Percentiles rank a stretch among this genome's conserved stretches.
Conservation (phyloP, 768 basidiomycete species). For the Russula earlei region DNA sequence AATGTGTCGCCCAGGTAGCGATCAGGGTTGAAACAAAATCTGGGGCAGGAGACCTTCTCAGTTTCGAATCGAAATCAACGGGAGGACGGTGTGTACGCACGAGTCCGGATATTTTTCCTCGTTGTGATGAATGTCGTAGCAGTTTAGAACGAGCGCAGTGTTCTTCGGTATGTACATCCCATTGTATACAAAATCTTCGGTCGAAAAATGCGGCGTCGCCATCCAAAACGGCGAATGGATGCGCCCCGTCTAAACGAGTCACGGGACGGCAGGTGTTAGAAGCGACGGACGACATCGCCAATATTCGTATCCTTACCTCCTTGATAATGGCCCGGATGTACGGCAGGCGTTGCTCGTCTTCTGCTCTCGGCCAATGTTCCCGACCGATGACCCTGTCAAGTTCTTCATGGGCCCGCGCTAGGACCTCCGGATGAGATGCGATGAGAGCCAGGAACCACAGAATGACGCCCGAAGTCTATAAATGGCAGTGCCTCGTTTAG, state of each 20-base stretch:
- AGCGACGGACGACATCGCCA: not conserved
- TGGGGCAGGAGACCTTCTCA: not conserved
- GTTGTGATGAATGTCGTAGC: conserved; percentile 24
- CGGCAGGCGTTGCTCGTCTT: conserved; percentile 23
- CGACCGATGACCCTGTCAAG: conserved; percentile 23
- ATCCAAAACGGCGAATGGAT: conserved; percentile 25
- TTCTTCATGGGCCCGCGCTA: conserved; percentile 25
- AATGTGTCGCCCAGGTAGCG: conserved; percentile 34
- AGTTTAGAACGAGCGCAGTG: conserved; percentile 24
- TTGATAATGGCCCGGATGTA: conserved; percentile 26
- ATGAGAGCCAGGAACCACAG: conserved; percentile 27
- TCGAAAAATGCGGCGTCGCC: conserved; percentile 25
- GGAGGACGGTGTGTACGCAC: too few species aligned
- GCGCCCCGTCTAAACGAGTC: conserved; percentile 21
- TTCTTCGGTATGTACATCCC: conserved; percentile 27
- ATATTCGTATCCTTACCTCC: conserved; percentile 18
- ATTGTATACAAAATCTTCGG: conserved; percentile 26
- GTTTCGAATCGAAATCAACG: conserved; percentile 12
- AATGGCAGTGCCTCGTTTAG: conserved; percentile 16
- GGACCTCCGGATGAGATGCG: conserved; percentile 23
- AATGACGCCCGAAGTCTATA: conserved; percentile 29
- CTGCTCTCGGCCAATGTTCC: conserved; percentile 20
- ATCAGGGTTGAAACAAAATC: conserved; percentile 32
- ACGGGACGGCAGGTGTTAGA: not conserved
- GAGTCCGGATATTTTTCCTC: conserved; percentile 33